Base-by-base conservation (phyloP, 2,329 filamentous ascomycete species). In the Atkinsonella texensis region DNA sequence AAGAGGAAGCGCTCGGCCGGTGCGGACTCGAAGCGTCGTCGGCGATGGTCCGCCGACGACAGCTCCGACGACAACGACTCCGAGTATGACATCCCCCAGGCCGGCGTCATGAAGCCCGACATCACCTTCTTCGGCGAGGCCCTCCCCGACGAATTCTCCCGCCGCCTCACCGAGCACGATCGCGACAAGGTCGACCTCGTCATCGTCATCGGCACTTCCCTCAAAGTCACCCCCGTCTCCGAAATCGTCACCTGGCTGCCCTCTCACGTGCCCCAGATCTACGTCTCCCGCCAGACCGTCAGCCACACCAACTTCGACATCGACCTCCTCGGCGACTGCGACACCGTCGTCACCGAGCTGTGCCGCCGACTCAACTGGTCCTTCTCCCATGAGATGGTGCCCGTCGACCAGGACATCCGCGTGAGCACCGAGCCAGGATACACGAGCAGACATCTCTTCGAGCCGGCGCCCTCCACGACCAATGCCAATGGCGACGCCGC, bases 81-180 rank as follows among this genome's bases (percentile, higher is more conserved):
- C 31, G 72, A 74, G 41, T 75, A 72, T 56, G 68, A 72, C 55
- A 80, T 86, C 40, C 81, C 82, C 2, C 74, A 77, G 46, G 79
- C 82, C 2, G 89, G 87, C 52, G 82, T 95, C 64, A 95, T 95
- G 89, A 95, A 87, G 75, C 93, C 93, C 9, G 91, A 97, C 70
- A 97, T 98, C 63, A 97, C 89, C 46, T 97, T 98, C 73, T 97
- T 97, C 62, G 91, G 91, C 59, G 93, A 98, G 70, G 77, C 83
- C 48, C 82, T 98, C 1, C 90, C 91, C 0, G 82, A 87, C 59
- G 79, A 81, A 58, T 98, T 98, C 68, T 86, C 85, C 52, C 74
- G 80, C 48, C 84, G 90, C 8, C 78, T 97, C 13, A 81, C 87
- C n/a, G 77, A 87, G 54, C 79, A 88, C 59, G 93, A 98, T 67